phyloP scores from a whole-genome alignment of 2,329 filamentous ascomycete genomes.

The Pezicula neosporulosa region DNA sequence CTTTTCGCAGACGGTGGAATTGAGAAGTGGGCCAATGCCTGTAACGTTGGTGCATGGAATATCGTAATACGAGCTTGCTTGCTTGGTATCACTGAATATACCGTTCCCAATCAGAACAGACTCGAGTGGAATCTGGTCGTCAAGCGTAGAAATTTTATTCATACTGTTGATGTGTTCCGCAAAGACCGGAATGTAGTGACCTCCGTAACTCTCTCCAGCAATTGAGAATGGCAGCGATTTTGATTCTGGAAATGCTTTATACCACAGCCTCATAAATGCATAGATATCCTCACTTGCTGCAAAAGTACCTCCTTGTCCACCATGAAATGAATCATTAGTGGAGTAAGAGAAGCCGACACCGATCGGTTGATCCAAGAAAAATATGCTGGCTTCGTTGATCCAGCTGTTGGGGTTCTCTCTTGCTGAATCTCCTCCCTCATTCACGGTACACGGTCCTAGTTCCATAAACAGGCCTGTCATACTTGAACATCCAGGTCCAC shows the following conservation, averaged over 20 bases:
- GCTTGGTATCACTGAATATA: constrained; percentile 49
- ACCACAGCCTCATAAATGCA: constrained; percentile 19
- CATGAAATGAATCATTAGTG: constrained; percentile 10
- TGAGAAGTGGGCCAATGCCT: constrained; percentile 15
- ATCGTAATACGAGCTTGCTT: constrained; percentile 53
- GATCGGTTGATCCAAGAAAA: constrained; percentile 35
- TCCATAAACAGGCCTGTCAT: constrained; percentile 40
- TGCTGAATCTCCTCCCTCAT: constrained; percentile 32
- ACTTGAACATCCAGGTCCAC: constrained; percentile 36
- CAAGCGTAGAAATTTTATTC: constrained; percentile 25
- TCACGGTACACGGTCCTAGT: constrained; percentile 41
- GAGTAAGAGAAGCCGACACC: constrained; percentile 35
- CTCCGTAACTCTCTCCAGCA: constrained; percentile 19
- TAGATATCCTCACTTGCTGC: constrained; percentile 20
- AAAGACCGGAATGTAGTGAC: constrained; percentile 37
- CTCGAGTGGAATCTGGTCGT: constrained; percentile 41
- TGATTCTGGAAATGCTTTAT: constrained; percentile 3
- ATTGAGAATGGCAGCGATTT: constrained; percentile 4
- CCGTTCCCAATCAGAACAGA: constrained; percentile 51
- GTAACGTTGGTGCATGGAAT: constrained; percentile 19
- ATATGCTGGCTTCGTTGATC: constrained; percentile 35
- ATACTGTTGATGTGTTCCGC: constrained; percentile 14
- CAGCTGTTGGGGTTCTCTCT: constrained; percentile 33
- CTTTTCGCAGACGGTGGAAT: constrained; percentile 6
- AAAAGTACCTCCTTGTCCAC: constrained; percentile 12